These are phyloP conservation scores for Petunia secreta DNA, from an alignment of 257 asterid genomes.

Conservation along the genomic window DNA sequence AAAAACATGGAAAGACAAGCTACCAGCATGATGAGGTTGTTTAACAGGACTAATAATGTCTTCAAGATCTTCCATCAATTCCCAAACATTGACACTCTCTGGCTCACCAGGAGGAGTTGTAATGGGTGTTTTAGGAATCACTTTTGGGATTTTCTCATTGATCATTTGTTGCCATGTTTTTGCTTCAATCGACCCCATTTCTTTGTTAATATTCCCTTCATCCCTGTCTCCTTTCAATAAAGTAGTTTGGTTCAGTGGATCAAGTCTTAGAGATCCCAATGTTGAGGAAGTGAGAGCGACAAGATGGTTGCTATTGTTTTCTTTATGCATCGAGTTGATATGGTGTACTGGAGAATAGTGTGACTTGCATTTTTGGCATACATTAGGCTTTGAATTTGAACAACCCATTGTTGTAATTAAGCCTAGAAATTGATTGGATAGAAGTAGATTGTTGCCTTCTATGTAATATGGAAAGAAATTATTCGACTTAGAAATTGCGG, in stretches of 20 bases:
- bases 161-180: slow-evolving; percentile 83
- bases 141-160: slow-evolving; percentile 69
- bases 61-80: slow-evolving; percentile 89
- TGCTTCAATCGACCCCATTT: slow-evolving; percentile 71
- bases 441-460: not conserved
- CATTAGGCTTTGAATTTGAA: not conserved
- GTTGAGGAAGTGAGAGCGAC: slow-evolving; percentile 69
- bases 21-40: slow-evolving; percentile 51
- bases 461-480: not conserved
- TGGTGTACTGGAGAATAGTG: slow-evolving; percentile 47
- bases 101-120: slow-evolving; percentile 88
- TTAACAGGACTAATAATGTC: slow-evolving; percentile 58
- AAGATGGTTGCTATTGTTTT: slow-evolving; percentile 47
- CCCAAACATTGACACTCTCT: slow-evolving; percentile 86
- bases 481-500: not conserved
- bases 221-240: slow-evolving; percentile 30
- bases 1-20: slow-evolving; percentile 65
- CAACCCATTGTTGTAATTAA: not conserved
- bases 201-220: slow-evolving; percentile 40
- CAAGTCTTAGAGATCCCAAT: slow-evolving; percentile 56
- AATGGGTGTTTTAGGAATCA: slow-evolving; percentile 61
- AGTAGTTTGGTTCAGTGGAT: slow-evolving; percentile 32
- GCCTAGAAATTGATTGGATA: not conserved
- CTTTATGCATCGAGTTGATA: slow-evolving; percentile 52
- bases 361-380: not conserved